Evolutionary conservation across 2,329 filamentous ascomycete species (phyloP), one percentile per base, ranked within the genome.

Genomic region (Pezizomycotina sp.): DNA sequence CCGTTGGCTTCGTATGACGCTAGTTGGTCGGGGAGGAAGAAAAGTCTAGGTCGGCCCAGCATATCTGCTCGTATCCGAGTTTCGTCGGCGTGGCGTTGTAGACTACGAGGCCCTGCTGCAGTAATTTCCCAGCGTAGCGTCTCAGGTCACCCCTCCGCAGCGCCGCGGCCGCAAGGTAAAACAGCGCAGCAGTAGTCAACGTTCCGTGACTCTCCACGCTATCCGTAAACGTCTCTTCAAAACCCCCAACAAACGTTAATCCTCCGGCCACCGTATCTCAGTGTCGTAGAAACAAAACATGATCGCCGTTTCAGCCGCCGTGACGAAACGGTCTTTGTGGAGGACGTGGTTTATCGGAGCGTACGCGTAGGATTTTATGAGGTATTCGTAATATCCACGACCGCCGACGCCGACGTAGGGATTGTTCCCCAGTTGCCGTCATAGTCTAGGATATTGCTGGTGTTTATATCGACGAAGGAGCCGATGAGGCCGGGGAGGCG

Each of bases 351-450:
- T 70, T 4, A 55, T 48, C 0, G 70, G 63, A 52, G 86, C 76
- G 55, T 91, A 91, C 36, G 86, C 57, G 50, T 74, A 91, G 78
- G 89, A 86, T 62, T 92, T 92, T 56, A 92, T 75, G 20, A 92
- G 67, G 51, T 91, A 91, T 58, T 91, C 81, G 59, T 91, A 92
- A 59, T 76, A 91, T 27, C 73, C 80, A 55, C 91, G 81, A 19
- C 68, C 68, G 5, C 77, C 76, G 32, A 76, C 80, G 24, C 69
- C 68, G n/a, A n/a, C n/a, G n/a, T n/a, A n/a, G n/a, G n/a, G n/a
- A n/a, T n/a, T n/a, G n/a, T n/a, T n/a, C n/a, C n/a, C 81, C 81
- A 92, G 27, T 78, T 77, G 33, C 83, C 81, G 2, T 48, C 51
- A 15, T 66, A 66, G 52, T 86, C 69, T 9, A 67, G 48, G 48